phyloP scores from a whole-genome alignment of 768 basidiomycete genomes.

The Agrocybe chaxingu region DNA sequence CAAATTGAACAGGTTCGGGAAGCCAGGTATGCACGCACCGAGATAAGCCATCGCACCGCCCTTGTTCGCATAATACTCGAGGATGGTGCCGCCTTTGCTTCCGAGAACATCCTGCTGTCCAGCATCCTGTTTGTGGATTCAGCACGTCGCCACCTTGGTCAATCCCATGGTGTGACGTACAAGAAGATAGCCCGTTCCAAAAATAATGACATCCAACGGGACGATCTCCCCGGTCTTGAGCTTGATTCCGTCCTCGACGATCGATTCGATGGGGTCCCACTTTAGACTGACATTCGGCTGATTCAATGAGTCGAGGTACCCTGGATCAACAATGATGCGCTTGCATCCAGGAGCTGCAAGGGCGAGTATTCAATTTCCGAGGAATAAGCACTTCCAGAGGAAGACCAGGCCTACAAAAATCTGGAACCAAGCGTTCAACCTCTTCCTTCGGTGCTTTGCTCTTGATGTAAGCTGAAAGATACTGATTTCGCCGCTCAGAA shows the following conservation, averaged over 20 bases:
- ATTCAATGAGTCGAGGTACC: constrained; percentile 51
- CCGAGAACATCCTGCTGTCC: constrained; percentile 37
- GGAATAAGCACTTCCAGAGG: background rate
- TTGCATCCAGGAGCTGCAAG: constrained; percentile 56
- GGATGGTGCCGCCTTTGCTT: constrained; percentile 35
- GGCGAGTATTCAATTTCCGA: background rate
- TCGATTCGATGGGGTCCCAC: constrained; percentile 45
- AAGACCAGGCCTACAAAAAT: constrained; percentile 38
- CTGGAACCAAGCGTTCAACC: constrained; percentile 44
- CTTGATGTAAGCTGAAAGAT: constrained; percentile 43
- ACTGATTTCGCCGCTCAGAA: constrained; percentile 20
- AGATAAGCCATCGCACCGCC: constrained; percentile 52
- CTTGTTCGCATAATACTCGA: constrained; percentile 44
- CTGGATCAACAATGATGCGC: constrained; percentile 58
- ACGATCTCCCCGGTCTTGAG: constrained; percentile 46
- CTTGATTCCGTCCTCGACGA: constrained; percentile 48
- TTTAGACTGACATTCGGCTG: constrained; percentile 49
- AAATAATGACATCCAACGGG: constrained; percentile 54
- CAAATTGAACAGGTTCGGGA: constrained; percentile 50
- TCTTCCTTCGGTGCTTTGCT: constrained; percentile 46
- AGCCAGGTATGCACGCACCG: constrained; percentile 51
- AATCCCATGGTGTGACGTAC: constrained; percentile 26
- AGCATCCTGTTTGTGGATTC: constrained; percentile 27
- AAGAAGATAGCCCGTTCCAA: constrained; percentile 51
- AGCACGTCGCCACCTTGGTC: background rate